Evolutionary conservation across 805 yeast species (phyloP).

Genomic region (Pichia manshurica): DNA sequence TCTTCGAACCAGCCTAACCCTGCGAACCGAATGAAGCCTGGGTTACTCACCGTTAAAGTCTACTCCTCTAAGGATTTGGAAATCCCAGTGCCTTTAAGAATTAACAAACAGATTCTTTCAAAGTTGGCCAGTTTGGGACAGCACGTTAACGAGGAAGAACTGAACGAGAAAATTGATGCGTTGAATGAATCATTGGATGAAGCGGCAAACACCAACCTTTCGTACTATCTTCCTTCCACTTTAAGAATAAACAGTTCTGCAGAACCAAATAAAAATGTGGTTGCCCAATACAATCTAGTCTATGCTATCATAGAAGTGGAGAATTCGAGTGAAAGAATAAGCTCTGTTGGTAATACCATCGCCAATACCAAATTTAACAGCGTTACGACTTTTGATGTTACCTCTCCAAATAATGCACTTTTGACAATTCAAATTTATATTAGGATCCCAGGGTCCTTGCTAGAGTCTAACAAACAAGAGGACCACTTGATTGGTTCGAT

Average conservation of each 20-base stretch:
- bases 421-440: conserved; percentile 75
- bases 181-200: conserved; percentile 28
- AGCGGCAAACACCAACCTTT: conserved; percentile 24
- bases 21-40: conserved; percentile 40
- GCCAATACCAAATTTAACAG: conserved; percentile 79
- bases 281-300: conserved; percentile 42
- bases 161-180: conserved; percentile 30
- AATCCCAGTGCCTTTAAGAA: conserved; percentile 65
- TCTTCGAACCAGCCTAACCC: not conserved
- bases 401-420: conserved; percentile 38
- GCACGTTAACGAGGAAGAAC: conserved; percentile 29
- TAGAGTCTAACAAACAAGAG: conserved; percentile 37
- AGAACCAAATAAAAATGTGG: conserved; percentile 56
- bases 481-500: conserved; percentile 76
- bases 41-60: conserved; percentile 70
- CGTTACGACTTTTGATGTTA: conserved; percentile 86
- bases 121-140: conserved; percentile 59
- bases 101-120: conserved; percentile 57
- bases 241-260: conserved; percentile 24
- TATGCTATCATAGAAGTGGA: conserved; percentile 91
- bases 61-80: conserved; percentile 62
- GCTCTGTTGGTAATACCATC: conserved; percentile 79
- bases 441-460: conserved; percentile 62
- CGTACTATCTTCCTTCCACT: conserved; percentile 41
- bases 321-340: conserved; percentile 84